Percentiles rank a stretch among this genome's conserved stretches.
Evolutionary conservation across 2,329 filamentous ascomycete genomes (phyloP).

Genomic region (Thielaviopsis populi): DNA sequence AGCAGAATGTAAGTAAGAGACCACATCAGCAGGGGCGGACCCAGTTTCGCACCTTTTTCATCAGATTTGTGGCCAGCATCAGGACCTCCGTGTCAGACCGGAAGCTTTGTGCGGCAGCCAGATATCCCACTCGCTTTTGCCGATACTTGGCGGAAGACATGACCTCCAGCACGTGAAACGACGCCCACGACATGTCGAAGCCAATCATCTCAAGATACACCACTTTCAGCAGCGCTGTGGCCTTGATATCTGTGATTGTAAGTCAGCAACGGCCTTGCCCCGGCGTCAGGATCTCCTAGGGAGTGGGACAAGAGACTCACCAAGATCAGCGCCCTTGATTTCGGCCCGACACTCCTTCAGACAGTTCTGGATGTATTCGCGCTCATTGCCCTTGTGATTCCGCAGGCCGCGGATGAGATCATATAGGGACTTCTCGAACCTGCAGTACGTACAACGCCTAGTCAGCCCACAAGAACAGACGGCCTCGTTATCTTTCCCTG

Average conservation of each 20-base stretch:
- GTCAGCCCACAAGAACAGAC: conserved; percentile 3
- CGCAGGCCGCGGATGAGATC: conserved; percentile 94
- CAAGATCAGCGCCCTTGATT: conserved; percentile 86
- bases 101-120: conserved; percentile 92
- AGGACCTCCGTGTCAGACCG: conserved; percentile 88
- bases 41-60: conserved; percentile 59
- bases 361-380: conserved; percentile 85
- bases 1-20: not conserved
- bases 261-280: not conserved
- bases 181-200: conserved; percentile 98
- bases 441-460: conserved; percentile 25
- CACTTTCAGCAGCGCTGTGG: conserved; percentile 85
- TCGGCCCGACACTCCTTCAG: conserved; percentile 91
- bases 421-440: conserved; percentile 98
- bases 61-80: conserved; percentile 89
- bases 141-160: conserved; percentile 94
- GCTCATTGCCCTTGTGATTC: conserved; percentile 89
- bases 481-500: not conserved
- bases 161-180: conserved; percentile 95
- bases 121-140: conserved; percentile 88
- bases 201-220: conserved; percentile 98
- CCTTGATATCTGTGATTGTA: conserved; percentile 60
- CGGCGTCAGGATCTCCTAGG: not conserved
- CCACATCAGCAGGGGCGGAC: not conserved
- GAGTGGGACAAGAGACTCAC: conserved; percentile 32